Base-by-base conservation (phyloP, 2,329 filamentous ascomycete genomes). In the Monosporascus sp. region DNA sequence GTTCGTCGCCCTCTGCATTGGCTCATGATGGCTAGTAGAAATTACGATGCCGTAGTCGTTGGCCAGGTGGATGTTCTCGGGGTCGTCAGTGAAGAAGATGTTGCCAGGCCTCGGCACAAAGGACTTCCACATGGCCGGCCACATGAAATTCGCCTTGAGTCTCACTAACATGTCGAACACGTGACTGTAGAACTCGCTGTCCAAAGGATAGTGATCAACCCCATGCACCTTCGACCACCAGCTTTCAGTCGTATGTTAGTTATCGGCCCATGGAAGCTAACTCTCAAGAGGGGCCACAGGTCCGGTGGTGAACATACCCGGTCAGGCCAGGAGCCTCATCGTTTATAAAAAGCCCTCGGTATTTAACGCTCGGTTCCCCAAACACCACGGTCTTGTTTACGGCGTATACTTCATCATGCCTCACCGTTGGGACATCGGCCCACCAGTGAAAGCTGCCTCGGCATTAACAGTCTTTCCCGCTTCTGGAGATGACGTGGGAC, bases 31-130 rank as follows among this genome's bases (percentile, higher is more conserved):
- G 0, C 79, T 82, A 0, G 82, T 84, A 3, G 81, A 82, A 65
- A 87, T 79, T 3, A 85, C 81, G 41, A 87, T 81, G 2, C 81
- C 83, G 54, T 83, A 86, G 51, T 79, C 76, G 52, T 87, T 80
- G 0, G 84, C 84, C 5, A 83, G 72, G 3, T 75, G 72, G 55
- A 84, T 79, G 47, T 80, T 87, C 6, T 74, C 68, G 0, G 76
- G 71, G 49, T 87, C 83, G 48, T 87, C 84, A 0, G 81, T 76
- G 59, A 82, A 81, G 68, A 88, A 87, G 57, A 80, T 81, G 37
- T 77, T 76, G 8, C 74, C 74, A 0, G 74, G 75, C 3, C 70
- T 70, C 2, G 74, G 74, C 38, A 72, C 73, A 14, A 69, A 72
- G 6, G 78, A 76, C 82, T 59, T 55, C 60, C 84, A 87, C 77